These are phyloP conservation scores for Ceratobasidium sp. DNA, from an alignment of 1,284 basidiomycete genomes.

Conservation along the genomic window DNA sequence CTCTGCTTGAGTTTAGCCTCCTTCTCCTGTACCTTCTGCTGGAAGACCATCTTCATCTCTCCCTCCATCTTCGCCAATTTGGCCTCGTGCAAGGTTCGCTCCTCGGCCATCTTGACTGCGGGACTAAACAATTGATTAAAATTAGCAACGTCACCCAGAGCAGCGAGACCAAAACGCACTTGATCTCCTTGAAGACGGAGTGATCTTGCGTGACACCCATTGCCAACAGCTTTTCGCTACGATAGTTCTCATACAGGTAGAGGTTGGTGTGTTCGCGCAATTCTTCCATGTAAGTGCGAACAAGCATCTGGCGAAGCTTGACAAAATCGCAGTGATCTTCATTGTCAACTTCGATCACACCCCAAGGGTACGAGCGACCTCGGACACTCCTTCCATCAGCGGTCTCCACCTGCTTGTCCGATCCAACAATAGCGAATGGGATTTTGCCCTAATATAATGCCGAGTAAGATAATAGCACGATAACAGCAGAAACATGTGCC, in stretches of 20 bases:
- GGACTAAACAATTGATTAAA: constrained; percentile 66
- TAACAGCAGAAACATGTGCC: not conserved
- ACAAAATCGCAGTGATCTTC: constrained; percentile 98
- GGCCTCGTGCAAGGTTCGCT: constrained; percentile 91
- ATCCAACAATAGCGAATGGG: constrained; percentile 96
- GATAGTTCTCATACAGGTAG: constrained; percentile 94
- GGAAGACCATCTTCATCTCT: constrained; percentile 99
- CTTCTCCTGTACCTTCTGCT: constrained; percentile 98
- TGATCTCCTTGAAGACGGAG: constrained; percentile 97
- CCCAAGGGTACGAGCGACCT: constrained; percentile 95
- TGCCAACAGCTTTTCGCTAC: constrained; percentile 90
- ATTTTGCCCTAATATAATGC: constrained; percentile 76
- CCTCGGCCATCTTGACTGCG: constrained; percentile 93
- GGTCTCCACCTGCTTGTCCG: constrained; percentile 80
- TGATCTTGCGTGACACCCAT: constrained; percentile 98
- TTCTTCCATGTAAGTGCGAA: constrained; percentile 98
- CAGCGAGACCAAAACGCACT: constrained; percentile 67
- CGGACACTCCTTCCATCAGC: constrained; percentile 90
- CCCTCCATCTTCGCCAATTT: constrained; percentile 99
- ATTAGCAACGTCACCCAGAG: not conserved
- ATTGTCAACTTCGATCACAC: constrained; percentile 97
- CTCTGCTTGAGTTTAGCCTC: constrained; percentile 97
- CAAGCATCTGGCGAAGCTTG: constrained; percentile 97
- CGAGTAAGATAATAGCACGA: not conserved
- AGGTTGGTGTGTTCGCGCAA: constrained; percentile 94